Conservation (phyloP, 805 yeast species). For the Lipomyces lipofer region DNA sequence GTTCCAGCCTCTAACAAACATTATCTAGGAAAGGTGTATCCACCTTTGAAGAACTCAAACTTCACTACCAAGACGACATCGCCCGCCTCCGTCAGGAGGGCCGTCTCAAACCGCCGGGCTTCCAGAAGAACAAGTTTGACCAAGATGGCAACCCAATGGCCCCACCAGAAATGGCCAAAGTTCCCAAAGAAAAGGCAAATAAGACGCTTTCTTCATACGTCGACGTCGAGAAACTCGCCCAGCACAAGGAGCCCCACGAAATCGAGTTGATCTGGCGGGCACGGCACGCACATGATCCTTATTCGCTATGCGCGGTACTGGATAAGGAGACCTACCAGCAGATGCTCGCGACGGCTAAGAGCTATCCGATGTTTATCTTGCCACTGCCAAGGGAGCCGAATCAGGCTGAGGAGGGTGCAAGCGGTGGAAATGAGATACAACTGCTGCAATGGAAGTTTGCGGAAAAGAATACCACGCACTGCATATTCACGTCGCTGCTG, state of each 20-base stretch:
- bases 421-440: slow-evolving; percentile 68
- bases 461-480: slow-evolving; percentile 80
- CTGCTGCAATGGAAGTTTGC: slow-evolving; percentile 92
- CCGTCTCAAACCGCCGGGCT: slow-evolving; percentile 37
- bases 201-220: slow-evolving; percentile 72
- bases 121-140: slow-evolving; percentile 8
- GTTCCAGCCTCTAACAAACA: neutral
- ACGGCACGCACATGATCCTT: slow-evolving; percentile 63
- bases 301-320: slow-evolving; percentile 65
- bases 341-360: slow-evolving; percentile 64
- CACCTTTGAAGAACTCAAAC: slow-evolving; percentile 60
- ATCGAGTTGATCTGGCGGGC: slow-evolving; percentile 89
- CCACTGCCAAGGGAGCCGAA: slow-evolving; percentile 70
- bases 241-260: slow-evolving; percentile 51
- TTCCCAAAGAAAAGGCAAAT: slow-evolving; percentile 44
- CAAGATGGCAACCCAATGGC: neutral
- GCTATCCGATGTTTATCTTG: slow-evolving; percentile 79
- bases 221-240: slow-evolving; percentile 63
- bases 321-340: slow-evolving; percentile 59
- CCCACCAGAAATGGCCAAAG: slow-evolving; percentile 34
- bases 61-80: slow-evolving; percentile 61
- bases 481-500: slow-evolving; percentile 85
- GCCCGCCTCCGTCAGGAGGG: slow-evolving; percentile 52
- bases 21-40: slow-evolving; percentile 43
- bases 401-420: slow-evolving; percentile 22